A percentile compares a stretch with the other conserved stretches of the same genome.
Conservation (phyloP, 75 land plant genomes). For the Selaginella moellendorffii region DNA sequence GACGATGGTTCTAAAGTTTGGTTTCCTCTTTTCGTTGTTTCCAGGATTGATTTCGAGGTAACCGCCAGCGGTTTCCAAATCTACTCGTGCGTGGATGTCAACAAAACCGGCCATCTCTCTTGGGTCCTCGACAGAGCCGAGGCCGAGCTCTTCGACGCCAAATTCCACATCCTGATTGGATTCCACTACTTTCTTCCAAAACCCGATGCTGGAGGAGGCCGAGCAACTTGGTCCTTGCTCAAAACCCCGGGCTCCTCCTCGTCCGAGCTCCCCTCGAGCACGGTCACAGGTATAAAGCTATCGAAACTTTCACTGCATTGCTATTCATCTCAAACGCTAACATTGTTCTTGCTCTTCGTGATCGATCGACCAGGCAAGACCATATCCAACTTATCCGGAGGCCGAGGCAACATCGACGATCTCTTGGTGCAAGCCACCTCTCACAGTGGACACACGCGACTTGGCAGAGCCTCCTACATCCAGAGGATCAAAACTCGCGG, state of each 20-base stretch:
- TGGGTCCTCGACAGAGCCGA: not conserved
- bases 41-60: not conserved
- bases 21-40: too few relatives aligned
- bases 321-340: too few relatives aligned
- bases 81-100: not conserved
- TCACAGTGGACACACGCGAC: not conserved
- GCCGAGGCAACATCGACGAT: not conserved
- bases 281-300: not conserved
- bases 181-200: not conserved
- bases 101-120: not conserved
- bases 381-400: not conserved
- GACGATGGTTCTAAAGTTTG: too few relatives aligned
- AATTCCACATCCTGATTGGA: not conserved
- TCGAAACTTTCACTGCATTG: too few relatives aligned
- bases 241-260: not conserved
- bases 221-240: not conserved
- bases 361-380: not conserved
- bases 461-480: not conserved
- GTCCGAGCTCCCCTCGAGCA: not conserved
- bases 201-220: not conserved
- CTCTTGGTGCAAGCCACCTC: not conserved
- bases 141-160: not conserved
- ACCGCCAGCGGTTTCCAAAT: not conserved
- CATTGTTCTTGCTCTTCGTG: too few relatives aligned
- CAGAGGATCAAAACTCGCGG: not conserved